Percentiles rank a stretch among this genome's conserved stretches.
Conservation (phyloP, 257 asterid species). For the Paulownia fortunei region DNA sequence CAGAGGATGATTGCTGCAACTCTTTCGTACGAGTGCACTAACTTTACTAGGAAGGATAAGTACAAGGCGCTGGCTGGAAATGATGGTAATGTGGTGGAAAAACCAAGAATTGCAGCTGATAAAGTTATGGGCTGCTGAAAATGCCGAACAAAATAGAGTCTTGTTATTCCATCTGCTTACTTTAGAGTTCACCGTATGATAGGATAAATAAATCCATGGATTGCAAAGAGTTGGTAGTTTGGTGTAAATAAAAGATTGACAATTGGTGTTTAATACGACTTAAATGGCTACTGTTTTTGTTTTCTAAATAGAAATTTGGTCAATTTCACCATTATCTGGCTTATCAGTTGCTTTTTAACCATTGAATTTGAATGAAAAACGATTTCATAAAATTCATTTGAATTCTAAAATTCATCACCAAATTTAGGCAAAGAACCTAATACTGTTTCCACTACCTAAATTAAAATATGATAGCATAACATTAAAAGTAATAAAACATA, state of each 20-base stretch:
- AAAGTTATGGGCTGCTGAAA: constrained; percentile 54
- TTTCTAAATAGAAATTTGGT: background rate
- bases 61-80: constrained; percentile 79
- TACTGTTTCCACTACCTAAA: too few relatives aligned
- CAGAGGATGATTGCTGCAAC: constrained; percentile 71
- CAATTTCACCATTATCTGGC: too few relatives aligned
- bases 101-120: constrained; percentile 33
- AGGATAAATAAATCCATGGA: background rate
- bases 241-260: background rate
- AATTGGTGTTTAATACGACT: too few relatives aligned
- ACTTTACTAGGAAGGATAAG: constrained; percentile 85
- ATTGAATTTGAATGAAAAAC: too few relatives aligned
- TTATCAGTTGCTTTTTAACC: too few relatives aligned
- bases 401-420: too few relatives aligned
- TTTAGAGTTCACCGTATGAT: background rate
- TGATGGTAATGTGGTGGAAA: constrained; percentile 62
- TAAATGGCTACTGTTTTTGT: background rate
- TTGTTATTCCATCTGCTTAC: background rate
- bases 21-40: constrained; percentile 72
- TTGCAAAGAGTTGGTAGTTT: background rate
- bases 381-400: too few relatives aligned
- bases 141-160: background rate
- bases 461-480: too few relatives aligned
- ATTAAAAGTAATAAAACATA: too few relatives aligned
- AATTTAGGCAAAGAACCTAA: too few relatives aligned